Conservation (phyloP, 192 early-diverging fungal species). For the Coemansia sp. region DNA sequence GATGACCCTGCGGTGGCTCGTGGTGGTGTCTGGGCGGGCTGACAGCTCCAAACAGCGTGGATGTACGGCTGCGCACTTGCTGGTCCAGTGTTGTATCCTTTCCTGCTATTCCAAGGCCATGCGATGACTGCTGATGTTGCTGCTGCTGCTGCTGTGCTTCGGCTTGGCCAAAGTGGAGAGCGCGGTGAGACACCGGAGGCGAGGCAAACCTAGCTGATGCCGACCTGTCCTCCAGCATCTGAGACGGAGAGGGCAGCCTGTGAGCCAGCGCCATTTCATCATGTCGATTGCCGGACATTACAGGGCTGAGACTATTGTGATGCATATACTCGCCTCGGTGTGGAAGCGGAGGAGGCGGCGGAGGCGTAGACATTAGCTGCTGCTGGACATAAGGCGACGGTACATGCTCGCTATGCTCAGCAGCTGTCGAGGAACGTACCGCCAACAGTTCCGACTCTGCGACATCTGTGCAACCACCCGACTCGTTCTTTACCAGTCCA, state of each 20-base stretch:
- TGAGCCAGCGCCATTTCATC: conserved; percentile 1
- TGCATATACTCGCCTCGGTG: neutral
- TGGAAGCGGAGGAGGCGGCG: neutral
- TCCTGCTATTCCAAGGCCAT: neutral
- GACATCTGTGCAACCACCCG: neutral
- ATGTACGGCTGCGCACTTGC: conserved; percentile 19
- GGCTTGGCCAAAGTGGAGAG: neutral
- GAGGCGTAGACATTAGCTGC: neutral
- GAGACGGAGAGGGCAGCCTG: conserved; percentile 6
- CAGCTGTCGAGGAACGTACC: neutral
- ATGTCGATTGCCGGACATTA: neutral
- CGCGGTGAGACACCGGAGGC: conserved; percentile 2
- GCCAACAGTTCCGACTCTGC: neutral
- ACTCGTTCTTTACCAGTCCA: neutral
- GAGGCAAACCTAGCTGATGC: neutral
- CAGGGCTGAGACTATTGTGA: conserved; percentile 4
- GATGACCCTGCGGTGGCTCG: conserved; percentile 12
- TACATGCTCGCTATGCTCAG: neutral
- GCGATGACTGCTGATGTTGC: neutral
- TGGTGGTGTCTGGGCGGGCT: conserved; percentile 2
- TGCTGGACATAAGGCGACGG: neutral
- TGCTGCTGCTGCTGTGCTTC: neutral
- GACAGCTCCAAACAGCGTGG: conserved; percentile 2
- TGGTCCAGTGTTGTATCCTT: conserved; percentile 16
- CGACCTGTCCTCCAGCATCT: conserved; percentile 8